These are phyloP conservation scores for Nephelium lappaceum DNA, from an alignment of 345 rosid genomes.

Conservation along the genomic window DNA sequence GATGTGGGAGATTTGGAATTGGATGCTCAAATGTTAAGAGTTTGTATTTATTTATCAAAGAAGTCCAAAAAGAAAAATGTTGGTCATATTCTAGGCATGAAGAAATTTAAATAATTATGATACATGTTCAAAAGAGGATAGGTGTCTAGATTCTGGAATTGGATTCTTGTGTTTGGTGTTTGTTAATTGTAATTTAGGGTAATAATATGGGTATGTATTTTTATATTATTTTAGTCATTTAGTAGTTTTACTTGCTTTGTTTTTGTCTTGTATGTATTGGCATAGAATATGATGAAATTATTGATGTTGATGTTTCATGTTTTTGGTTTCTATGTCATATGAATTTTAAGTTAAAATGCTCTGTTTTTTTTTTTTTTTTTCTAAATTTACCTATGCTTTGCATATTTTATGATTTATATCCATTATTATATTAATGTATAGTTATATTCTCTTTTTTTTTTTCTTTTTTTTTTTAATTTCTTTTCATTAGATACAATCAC, in stretches of 20 bases:
- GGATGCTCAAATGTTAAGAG: not conserved
- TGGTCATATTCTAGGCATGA: not conserved
- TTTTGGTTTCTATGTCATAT: not conserved
- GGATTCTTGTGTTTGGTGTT: not conserved
- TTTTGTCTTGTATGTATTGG: not conserved
- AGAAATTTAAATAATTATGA: not conserved
- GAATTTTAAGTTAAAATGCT: not conserved
- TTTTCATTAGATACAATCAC: not conserved
- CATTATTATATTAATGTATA: not conserved
- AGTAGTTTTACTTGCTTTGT: not conserved
- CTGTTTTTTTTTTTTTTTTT: no score
- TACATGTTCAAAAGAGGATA: not conserved
- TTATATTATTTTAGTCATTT: no score
- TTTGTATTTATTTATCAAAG: not conserved
- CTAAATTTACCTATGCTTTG: not conserved
- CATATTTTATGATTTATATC: not conserved
- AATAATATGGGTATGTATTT: not conserved
- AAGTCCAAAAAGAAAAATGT: slow-evolving; percentile 13
- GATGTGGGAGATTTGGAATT: not conserved
- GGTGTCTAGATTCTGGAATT: not conserved
- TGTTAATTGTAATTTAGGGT: not conserved
- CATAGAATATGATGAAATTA: not conserved
- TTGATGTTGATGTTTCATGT: not conserved
- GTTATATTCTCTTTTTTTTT: no score
- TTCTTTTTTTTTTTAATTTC: not conserved